These are phyloP conservation scores for Microdochium bolleyi DNA, from an alignment of 2,329 filamentous ascomycete genomes.

Conservation along the genomic window DNA sequence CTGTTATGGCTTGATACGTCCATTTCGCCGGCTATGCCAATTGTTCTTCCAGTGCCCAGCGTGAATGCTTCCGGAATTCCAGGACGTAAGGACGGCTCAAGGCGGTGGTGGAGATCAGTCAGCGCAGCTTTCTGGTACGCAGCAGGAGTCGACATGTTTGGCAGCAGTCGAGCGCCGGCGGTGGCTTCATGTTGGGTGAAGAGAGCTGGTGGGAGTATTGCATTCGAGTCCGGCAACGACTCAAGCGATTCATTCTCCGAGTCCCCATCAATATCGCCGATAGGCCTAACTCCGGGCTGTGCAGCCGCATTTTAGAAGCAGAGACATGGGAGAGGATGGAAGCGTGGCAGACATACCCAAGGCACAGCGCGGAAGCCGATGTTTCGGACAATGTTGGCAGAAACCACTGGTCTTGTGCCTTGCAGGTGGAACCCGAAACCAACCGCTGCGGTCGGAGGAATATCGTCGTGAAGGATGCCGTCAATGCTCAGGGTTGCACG, in stretches of 20 bases:
- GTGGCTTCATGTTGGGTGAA: not conserved
- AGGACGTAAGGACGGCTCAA: too few relatives aligned
- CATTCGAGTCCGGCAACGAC: too few relatives aligned
- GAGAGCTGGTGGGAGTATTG: too few relatives aligned
- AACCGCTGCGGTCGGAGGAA: conserved; percentile 38
- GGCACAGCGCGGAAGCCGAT: conserved; percentile 30
- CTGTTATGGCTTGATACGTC: too few relatives aligned
- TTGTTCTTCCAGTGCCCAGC: too few relatives aligned
- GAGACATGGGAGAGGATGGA: not conserved
- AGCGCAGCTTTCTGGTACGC: too few relatives aligned
- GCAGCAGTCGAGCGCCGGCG: too few relatives aligned
- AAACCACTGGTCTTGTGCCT: conserved; percentile 32
- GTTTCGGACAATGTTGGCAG: conserved; percentile 27
- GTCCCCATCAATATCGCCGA: not conserved
- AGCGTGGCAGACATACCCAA: conserved; percentile 18
- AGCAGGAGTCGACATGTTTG: too few relatives aligned
- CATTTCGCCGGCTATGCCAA: too few relatives aligned
- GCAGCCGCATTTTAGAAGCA: not conserved
- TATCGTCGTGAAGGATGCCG: conserved; percentile 38
- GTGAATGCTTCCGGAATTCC: too few relatives aligned
- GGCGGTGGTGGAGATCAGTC: too few relatives aligned
- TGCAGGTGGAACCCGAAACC: conserved; percentile 44
- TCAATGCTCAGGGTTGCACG: conserved; percentile 42
- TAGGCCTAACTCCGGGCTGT: conserved; percentile 7
- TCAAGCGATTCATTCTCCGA: not conserved